Evolutionary conservation across 106 monocot species (phyloP), one percentile per base, ranked within the genome.

Genomic region (Dactylorhiza incarnata): DNA sequence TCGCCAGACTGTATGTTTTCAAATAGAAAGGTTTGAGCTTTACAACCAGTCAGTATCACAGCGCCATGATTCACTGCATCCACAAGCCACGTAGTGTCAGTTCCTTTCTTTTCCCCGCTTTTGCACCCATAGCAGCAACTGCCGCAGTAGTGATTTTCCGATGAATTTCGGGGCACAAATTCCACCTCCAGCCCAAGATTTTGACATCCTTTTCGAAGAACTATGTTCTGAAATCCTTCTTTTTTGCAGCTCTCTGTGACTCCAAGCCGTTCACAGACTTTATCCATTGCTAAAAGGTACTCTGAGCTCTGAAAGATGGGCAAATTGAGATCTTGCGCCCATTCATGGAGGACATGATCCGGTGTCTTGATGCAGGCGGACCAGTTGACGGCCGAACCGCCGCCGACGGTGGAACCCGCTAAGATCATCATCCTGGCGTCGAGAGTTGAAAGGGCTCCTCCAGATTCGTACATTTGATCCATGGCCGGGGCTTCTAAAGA

Each of bases 201-300:
- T 65, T 87, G 73, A 53, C 96, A 96, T 15, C 96, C 96, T 78
- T 80, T 87, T 1, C 96, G 84, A 11, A 96, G 84, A 71, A 93
- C 77, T 23, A 82, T 84, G 73, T 96, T 96, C 81, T 93, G 91
- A 71, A 93, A 76, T 25, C 91, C 89, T 75, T 96, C 96, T 70
- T 89, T 75, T 3, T 6, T 45, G 74, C 93, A 96, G 0, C 26
- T 78, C 50, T 86, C 75, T 3, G 90, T 93, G 9, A 96, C 89
- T 45, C 89, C 90, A 15, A 97, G 63, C 73, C 96, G 84, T 68
- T 82, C 73, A 59, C 80, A 97, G 26, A 97, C 93, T 9, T 56
- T 50, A 14, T 93, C 85, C 96, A 97, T 93, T n/a, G 91, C 93
- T 6, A 73, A 76, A 50, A 25, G 0, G 78, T 93, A 96, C 29